These are phyloP conservation scores for Acrocalymma vagum DNA, from an alignment of 2,329 filamentous ascomycete species.

Conservation along the genomic window DNA sequence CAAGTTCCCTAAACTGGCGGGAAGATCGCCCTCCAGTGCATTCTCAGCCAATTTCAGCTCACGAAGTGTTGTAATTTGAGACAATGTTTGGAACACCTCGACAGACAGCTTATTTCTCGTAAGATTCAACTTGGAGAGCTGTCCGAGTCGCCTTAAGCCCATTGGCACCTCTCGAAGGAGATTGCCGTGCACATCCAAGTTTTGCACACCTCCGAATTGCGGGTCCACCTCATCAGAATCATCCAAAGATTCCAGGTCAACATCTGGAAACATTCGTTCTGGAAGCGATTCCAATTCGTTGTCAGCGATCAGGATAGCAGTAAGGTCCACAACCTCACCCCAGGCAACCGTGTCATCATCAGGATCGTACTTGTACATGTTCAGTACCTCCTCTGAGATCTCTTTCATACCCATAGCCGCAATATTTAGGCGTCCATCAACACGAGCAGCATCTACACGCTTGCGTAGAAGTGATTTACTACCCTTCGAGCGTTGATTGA, in stretches of 20 bases:
- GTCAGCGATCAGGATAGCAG: constrained; percentile 84
- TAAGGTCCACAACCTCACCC: constrained; percentile 91
- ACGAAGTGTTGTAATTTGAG: constrained; percentile 74
- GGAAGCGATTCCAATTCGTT: constrained; percentile 83
- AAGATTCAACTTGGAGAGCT: constrained; percentile 83
- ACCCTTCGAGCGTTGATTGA: constrained; percentile 71
- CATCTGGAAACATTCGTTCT: constrained; percentile 81
- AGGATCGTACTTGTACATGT: constrained; percentile 84
- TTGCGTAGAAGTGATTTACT: constrained; percentile 75
- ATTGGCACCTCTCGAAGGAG: constrained; percentile 74
- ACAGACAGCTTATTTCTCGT: constrained; percentile 83
- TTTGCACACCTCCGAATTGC: constrained; percentile 84
- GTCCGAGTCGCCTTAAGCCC: constrained; percentile 76
- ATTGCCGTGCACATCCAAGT: constrained; percentile 88
- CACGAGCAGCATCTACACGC: constrained; percentile 75
- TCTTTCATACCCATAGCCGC: constrained; percentile 81
- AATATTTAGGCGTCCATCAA: constrained; percentile 86
- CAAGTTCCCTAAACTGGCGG: constrained; percentile 69
- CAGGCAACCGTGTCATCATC: constrained; percentile 73
- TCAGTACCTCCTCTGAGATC: constrained; percentile 83
- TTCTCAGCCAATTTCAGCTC: constrained; percentile 77
- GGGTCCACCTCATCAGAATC: constrained; percentile 72
- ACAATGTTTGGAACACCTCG: constrained; percentile 74
- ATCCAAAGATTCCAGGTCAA: constrained; percentile 60
- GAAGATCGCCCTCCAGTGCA: constrained; percentile 54